These are phyloP conservation scores for Ophiostoma novo-ulmi DNA, from an alignment of 2,329 filamentous ascomycete species.

Conservation along the genomic window DNA sequence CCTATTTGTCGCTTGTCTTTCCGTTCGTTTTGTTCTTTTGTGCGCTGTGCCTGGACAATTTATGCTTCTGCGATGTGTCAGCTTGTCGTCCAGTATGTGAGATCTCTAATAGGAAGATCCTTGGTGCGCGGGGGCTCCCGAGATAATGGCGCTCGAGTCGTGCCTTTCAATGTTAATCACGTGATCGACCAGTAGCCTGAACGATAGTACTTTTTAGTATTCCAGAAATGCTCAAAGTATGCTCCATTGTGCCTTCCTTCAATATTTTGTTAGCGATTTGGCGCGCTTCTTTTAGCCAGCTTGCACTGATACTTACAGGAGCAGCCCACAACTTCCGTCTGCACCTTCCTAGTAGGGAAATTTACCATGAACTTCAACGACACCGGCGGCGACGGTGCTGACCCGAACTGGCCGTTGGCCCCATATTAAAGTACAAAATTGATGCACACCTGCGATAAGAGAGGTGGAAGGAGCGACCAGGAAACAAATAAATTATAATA, in stretches of 20 bases:
- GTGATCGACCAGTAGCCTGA: not conserved
- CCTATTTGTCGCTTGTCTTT: not conserved
- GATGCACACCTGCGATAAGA: not conserved
- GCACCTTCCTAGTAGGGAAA: constrained; percentile 15
- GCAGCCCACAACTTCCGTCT: not conserved
- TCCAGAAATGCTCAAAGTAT: not conserved
- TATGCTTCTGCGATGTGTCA: not conserved
- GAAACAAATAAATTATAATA: not conserved
- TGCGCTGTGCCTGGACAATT: not conserved
- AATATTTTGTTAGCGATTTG: not conserved
- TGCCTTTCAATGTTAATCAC: not conserved
- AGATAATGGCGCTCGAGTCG: not conserved
- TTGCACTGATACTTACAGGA: not conserved
- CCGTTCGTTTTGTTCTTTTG: not conserved
- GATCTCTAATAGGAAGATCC: constrained; percentile 9
- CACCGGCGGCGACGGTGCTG: not conserved
- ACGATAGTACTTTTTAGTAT: no score
- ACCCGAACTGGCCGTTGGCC: not conserved
- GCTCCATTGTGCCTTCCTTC: not conserved
- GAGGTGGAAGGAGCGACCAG: not conserved
- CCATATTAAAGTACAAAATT: not conserved
- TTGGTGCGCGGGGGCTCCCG: not conserved
- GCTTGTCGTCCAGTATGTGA: not conserved
- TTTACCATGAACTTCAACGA: not conserved
- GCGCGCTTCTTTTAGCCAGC: not conserved